A percentile compares a stretch with the other conserved stretches of the same genome.
Conservation (phyloP, 345 rosid genomes). For the Ceriops decandra region DNA sequence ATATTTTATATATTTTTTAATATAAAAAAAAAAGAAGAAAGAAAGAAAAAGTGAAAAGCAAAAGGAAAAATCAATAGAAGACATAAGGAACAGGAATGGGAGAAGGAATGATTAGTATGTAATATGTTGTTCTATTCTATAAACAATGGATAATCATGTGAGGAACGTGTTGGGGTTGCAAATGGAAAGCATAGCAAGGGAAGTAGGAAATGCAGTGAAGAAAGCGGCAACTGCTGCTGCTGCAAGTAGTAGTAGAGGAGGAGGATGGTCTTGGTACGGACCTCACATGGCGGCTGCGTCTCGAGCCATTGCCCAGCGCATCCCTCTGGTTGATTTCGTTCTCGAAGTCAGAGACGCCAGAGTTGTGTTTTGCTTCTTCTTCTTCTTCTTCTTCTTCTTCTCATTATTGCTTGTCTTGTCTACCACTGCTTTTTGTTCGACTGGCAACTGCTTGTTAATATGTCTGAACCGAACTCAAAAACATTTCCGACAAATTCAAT, state of each 20-base stretch:
- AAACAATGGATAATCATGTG: too few species aligned
- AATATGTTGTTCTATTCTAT: too few species aligned
- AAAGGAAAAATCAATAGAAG: too few species aligned
- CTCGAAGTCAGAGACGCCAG: slow-evolving; percentile 78
- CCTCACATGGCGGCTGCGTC: slow-evolving; percentile 80
- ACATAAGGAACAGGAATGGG: too few species aligned
- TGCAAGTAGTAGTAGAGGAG: neutral
- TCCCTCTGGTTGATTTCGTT: slow-evolving; percentile 56
- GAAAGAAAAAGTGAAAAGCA: too few species aligned
- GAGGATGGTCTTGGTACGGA: slow-evolving; percentile 47
- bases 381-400: too few species aligned
- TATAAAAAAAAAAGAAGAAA: too few species aligned
- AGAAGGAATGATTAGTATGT: too few species aligned
- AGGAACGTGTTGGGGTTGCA: neutral
- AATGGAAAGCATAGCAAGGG: slow-evolving; percentile 27
- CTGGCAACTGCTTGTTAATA: slow-evolving; percentile 36
- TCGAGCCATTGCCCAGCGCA: slow-evolving; percentile 53
- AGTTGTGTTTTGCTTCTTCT: slow-evolving; percentile 26
- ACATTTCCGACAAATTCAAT: too few species aligned
- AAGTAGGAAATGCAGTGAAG: slow-evolving; percentile 46
- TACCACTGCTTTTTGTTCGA: too few species aligned
- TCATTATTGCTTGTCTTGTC: neutral
- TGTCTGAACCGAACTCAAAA: slow-evolving; percentile 21
- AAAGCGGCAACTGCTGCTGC: slow-evolving; percentile 23
- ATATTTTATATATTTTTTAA: too few species aligned